These are phyloP conservation scores for Trichosporon asahii DNA, from an alignment of 1,284 basidiomycete species.

Conservation along the genomic window DNA sequence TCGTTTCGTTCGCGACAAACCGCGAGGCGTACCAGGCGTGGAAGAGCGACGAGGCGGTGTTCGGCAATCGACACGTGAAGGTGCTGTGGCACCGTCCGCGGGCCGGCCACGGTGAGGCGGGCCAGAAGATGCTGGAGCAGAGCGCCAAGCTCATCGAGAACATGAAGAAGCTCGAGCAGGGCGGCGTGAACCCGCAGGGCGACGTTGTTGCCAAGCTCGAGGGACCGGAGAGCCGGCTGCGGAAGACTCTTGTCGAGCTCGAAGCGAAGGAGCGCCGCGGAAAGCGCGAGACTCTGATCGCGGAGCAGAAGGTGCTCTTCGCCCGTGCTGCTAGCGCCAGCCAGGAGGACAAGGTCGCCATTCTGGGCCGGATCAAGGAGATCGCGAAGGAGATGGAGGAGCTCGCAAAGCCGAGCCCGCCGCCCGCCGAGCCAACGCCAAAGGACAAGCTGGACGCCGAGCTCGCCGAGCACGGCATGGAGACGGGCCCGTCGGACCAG, in stretches of 20 bases:
- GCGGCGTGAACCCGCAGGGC: slow-evolving; percentile 31
- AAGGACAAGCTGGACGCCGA: slow-evolving; percentile 50
- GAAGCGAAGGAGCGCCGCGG: slow-evolving; percentile 62
- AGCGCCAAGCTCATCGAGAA: slow-evolving; percentile 69
- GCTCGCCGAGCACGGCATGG: slow-evolving; percentile 66
- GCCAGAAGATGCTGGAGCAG: slow-evolving; percentile 70
- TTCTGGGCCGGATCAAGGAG: slow-evolving; percentile 73
- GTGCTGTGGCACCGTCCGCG: slow-evolving; percentile 88
- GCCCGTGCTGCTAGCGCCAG: slow-evolving; percentile 59
- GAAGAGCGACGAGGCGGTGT: slow-evolving; percentile 88
- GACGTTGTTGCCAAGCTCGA: slow-evolving; percentile 31
- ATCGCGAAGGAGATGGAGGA: slow-evolving; percentile 74
- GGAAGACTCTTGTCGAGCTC: slow-evolving; percentile 44
- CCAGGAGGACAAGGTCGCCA: slow-evolving; percentile 69
- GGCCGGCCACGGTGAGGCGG: slow-evolving; percentile 76
- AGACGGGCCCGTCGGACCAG: slow-evolving; percentile 55
- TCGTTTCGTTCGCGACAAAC: slow-evolving; percentile 83
- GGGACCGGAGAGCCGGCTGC: slow-evolving; percentile 38
- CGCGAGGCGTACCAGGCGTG: slow-evolving; percentile 82
- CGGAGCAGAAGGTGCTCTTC: slow-evolving; percentile 86
- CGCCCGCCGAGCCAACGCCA: slow-evolving; percentile 45
- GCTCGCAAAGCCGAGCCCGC: slow-evolving; percentile 40
- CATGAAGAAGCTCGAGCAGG: slow-evolving; percentile 51
- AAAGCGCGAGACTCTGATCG: slow-evolving; percentile 75
- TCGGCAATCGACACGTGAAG: slow-evolving; percentile 91